Evolutionary conservation across 176 grass and related monocot species (phyloP).

Genomic region (Oryza coarctata): DNA sequence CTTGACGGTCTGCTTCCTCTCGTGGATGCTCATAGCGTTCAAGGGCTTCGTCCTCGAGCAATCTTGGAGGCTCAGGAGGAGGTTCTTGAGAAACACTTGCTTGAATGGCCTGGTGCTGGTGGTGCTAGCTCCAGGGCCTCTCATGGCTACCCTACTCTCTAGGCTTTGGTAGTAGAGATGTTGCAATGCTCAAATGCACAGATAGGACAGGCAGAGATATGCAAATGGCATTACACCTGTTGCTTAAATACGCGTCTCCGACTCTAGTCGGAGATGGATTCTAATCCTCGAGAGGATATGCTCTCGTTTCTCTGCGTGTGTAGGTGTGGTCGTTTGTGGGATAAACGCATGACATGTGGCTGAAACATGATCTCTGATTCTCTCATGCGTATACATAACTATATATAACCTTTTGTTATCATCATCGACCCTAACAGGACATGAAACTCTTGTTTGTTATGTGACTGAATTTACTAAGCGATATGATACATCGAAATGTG

Average conservation of each 20-base stretch:
- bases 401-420: not conserved
- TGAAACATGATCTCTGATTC: not conserved
- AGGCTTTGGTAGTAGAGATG: too few species aligned
- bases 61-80: slow-evolving; percentile 46
- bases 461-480: not conserved
- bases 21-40: slow-evolving; percentile 29
- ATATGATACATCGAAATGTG: not conserved
- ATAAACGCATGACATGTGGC: slow-evolving; percentile 17
- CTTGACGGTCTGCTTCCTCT: slow-evolving; percentile 62
- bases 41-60: not conserved
- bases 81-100: slow-evolving; percentile 50
- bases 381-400: not conserved
- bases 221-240: not conserved
- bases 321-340: not conserved
- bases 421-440: not conserved
- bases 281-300: not conserved
- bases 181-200: not conserved
- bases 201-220: too few species aligned
- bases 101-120: slow-evolving; percentile 36
- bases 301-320: not conserved
- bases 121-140: slow-evolving; percentile 8
- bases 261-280: not conserved
- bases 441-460: not conserved
- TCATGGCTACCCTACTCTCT: slow-evolving; percentile 36
- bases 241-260: not conserved